Evolutionary conservation across 2,329 filamentous ascomycete species (phyloP), one percentile per base, ranked within the genome.

Genomic region (Nemania abortiva): DNA sequence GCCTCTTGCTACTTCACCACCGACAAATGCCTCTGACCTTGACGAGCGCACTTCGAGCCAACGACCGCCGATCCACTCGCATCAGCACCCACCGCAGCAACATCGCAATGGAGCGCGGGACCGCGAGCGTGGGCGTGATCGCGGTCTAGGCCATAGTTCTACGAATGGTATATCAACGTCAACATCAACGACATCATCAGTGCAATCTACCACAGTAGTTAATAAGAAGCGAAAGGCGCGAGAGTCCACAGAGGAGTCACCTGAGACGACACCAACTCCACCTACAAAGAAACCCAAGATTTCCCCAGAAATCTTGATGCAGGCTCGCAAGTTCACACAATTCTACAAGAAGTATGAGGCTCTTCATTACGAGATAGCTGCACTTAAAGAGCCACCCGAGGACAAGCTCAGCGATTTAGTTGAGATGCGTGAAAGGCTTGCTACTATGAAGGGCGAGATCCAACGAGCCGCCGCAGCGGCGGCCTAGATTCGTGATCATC

Each of bases 1-100:
- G 10, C 89, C 89, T 3, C 81, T 91, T 20, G 88, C 88, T n/a
- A 88, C 88, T 1, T 90, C 89, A 6, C 88, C 89, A 13, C 89
- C 89, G 0, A 90, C 89, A 7, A 91, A 90, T 70, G 89, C 88
- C 0, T 90, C 88, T 1, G 89, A 91, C 66, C 79, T 90, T 45
- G 88, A 89, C 34, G 81, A 84, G 7, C 74, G 73, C 39, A 63
- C 70, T 34, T 66, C 70, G 39, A 75, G 71, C 29, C 73, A 74
- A 54, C 68, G 69, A 62, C 68, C 70, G 65, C 65, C 54, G 63
- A 71, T 62, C 50, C 65, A 69, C 65, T 56, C 66, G 49, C 66
- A 65, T 6, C 72, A 69, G 59, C 63, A 64, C 53, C 65, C 65
- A 24, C 34, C 66, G 37, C 72, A 71, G 49, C 70, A 66, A 66